Base-by-base conservation (phyloP, 2,329 filamentous ascomycete genomes). In the Venturia nashicola region DNA sequence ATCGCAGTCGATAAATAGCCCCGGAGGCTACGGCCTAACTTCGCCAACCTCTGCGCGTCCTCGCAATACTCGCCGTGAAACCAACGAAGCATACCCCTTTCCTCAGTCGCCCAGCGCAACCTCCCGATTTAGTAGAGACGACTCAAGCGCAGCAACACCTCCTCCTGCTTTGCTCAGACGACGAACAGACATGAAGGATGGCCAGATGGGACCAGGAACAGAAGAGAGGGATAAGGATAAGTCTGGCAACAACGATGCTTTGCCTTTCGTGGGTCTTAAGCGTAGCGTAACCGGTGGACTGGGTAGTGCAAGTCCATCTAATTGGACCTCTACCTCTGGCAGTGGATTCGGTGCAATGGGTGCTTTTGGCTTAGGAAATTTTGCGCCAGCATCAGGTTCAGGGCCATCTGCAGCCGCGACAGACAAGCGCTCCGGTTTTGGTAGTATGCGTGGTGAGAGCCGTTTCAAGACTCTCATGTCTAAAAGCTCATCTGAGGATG, bases 401-500 rank as follows among this genome's bases (percentile, higher is more conserved):
- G 77, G 79, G 39, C 80, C 82, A n/a, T 42, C 79, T 83, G 20
- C 82, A 7, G 79, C 84, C 39, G 76, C 80, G 8, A 78, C 81
- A 4, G 90, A 96, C 63, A 96, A 94, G 77, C 86, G 89, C 69
- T 72, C 83, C 36, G 81, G 81, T 11, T 83, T 88, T 70, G 87
- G 85, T 36, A 86, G 83, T 71, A 76, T 83, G 36, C 82, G 88
- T 65, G 86, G 89, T 2, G 90, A 91, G 72, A 96, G 91, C 73
- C 86, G 91, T 36, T 86, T 97, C 70, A 93, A 92, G 68, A 91
- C 91, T 71, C 76, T 96, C 27, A 87, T 96, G 68, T 86, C 85
- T 23, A 95, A 92, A 75, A 87, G 91, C 43, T 87, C 82, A 68
- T 77, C 81, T 3, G 91, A 95, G 66, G 86, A 86, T 65, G 63